Percentiles rank a stretch among this genome's conserved stretches.
Conservation (phyloP, 2,329 filamentous ascomycete species). For the Fusarium sp. region DNA sequence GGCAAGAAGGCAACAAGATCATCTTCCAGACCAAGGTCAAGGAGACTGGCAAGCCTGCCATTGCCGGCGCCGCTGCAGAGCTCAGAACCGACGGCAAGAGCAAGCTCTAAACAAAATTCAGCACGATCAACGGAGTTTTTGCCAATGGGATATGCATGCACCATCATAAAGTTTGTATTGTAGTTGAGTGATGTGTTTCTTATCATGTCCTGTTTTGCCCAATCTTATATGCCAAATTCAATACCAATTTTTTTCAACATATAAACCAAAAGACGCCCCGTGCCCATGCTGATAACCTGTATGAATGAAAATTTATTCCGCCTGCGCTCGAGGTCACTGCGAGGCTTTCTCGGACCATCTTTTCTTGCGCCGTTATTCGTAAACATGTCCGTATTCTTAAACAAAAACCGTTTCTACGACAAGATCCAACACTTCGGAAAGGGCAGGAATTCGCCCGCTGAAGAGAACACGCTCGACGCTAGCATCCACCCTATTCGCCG, state of each 20-base stretch:
- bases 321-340: slow-evolving; percentile 19
- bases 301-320: slow-evolving; percentile 24
- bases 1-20: slow-evolving; percentile 84
- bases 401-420: slow-evolving; percentile 58
- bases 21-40: slow-evolving; percentile 90
- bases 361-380: slow-evolving; percentile 24
- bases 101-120: slow-evolving; percentile 45
- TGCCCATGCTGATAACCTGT: slow-evolving; percentile 5
- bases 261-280: slow-evolving; percentile 24
- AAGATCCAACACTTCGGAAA: slow-evolving; percentile 59
- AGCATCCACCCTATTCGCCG: slow-evolving; percentile 38
- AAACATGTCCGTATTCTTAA: slow-evolving; percentile 35
- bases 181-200: slow-evolving; percentile 34
- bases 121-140: slow-evolving; percentile 22
- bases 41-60: slow-evolving; percentile 91
- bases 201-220: slow-evolving; percentile 33
- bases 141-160: slow-evolving; percentile 28
- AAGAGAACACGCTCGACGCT: slow-evolving; percentile 50
- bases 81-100: slow-evolving; percentile 58
- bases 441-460: slow-evolving; percentile 50
- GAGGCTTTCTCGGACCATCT: slow-evolving; percentile 23
- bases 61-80: slow-evolving; percentile 83
- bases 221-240: slow-evolving; percentile 24
- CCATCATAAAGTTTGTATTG: slow-evolving; percentile 44
- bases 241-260: slow-evolving; percentile 14